Evolutionary conservation across 1,139 yeast genomes (phyloP).

Genomic region (Candida pseudocylindracea): DNA sequence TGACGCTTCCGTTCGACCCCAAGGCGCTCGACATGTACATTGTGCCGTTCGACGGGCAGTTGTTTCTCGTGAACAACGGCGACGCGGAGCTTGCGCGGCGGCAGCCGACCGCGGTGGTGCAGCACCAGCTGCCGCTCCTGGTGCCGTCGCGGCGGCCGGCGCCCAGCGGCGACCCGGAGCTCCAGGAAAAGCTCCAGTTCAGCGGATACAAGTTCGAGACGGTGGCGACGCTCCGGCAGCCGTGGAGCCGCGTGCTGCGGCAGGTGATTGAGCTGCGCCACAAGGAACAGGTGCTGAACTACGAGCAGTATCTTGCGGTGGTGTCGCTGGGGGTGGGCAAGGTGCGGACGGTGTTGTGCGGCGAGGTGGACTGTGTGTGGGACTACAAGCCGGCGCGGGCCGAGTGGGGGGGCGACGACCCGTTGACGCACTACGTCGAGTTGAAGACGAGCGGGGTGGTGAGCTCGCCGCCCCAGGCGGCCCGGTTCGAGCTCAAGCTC

Average conservation of each 20-base stretch:
- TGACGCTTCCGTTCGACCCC: conserved; percentile 36
- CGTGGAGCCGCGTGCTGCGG: conserved; percentile 53
- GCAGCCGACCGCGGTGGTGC: too few species aligned
- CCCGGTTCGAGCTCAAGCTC: conserved; percentile 48
- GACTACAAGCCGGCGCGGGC: conserved; percentile 44
- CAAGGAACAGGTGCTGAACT: conserved; percentile 36
- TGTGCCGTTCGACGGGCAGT: conserved; percentile 53
- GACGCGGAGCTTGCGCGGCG: too few species aligned
- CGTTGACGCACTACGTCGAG: conserved; percentile 62
- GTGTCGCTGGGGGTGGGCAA: conserved; percentile 72
- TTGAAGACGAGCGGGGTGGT: conserved; percentile 51
- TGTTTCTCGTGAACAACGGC: conserved; percentile 57
- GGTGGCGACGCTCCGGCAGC: conserved; percentile 49
- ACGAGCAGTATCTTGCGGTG: conserved; percentile 58
- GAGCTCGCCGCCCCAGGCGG: conserved; percentile 25
- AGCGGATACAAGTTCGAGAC: conserved; percentile 78
- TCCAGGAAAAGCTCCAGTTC: conserved; percentile 22
- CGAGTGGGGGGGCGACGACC: conserved; percentile 10
- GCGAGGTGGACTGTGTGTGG: conserved; percentile 80
- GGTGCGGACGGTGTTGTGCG: conserved; percentile 49
- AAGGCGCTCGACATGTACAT: conserved; percentile 46
- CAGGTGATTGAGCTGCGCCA: conserved; percentile 40
- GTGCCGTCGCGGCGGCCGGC: too few species aligned
- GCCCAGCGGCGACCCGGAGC: conserved; percentile 8
- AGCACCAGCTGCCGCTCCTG: too few species aligned